These are phyloP conservation scores for Desmodesmus armatus DNA, from an alignment of 139 green algal species.

Conservation along the genomic window DNA sequence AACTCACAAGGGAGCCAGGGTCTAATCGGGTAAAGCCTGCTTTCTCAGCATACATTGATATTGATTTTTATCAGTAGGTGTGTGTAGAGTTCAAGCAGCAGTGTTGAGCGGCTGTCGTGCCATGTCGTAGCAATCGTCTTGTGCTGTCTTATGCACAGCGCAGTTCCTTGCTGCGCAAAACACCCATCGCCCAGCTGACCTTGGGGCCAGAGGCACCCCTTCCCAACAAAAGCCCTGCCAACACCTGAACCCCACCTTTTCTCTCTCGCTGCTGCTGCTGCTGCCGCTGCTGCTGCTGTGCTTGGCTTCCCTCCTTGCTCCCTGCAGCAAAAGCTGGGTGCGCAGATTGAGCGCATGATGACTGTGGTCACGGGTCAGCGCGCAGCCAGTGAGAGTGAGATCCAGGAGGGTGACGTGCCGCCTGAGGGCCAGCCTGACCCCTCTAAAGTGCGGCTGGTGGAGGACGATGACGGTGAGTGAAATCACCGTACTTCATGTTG, in stretches of 20 bases:
- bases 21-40: too few species aligned
- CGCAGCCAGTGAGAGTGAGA: conserved; percentile 1
- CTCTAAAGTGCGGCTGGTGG: conserved; percentile 31
- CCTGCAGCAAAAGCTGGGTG: conserved; percentile 30
- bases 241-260: not conserved
- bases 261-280: not conserved
- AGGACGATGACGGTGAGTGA: conserved; percentile 39
- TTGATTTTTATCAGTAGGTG: too few species aligned
- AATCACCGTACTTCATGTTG: not conserved
- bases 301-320: not conserved
- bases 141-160: not conserved
- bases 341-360: conserved; percentile 43
- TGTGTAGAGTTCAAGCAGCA: too few species aligned
- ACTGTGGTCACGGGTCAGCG: not conserved
- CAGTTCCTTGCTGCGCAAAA: not conserved
- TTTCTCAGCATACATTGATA: too few species aligned
- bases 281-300: not conserved
- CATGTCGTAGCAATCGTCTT: not conserved
- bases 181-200: not conserved
- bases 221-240: too few species aligned
- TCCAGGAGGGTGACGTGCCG: conserved; percentile 39
- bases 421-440: not conserved
- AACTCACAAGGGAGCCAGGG: too few species aligned
- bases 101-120: not conserved
- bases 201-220: too few species aligned